Evolutionary conservation across 2,329 filamentous ascomycete species (phyloP).

Genomic region (Fusarium tanahbumbuense): DNA sequence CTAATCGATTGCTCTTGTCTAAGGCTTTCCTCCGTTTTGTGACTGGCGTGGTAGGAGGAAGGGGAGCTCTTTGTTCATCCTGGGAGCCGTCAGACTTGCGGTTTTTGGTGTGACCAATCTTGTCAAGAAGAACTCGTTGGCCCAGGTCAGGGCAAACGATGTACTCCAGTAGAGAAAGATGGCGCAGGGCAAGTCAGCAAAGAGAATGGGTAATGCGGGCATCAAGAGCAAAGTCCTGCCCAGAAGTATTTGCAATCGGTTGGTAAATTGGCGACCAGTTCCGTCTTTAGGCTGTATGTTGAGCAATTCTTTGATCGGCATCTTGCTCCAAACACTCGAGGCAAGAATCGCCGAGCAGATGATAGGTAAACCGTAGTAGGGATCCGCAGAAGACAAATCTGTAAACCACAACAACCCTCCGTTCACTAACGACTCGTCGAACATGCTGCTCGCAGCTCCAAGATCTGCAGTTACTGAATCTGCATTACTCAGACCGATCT

Average conservation of each 20-base stretch:
- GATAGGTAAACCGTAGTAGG: conserved; percentile 61
- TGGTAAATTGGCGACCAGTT: conserved; percentile 31
- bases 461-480: conserved; percentile 40
- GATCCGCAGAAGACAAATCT: conserved; percentile 64
- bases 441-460: conserved; percentile 42
- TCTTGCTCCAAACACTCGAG: conserved; percentile 46
- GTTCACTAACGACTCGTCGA: conserved; percentile 57
- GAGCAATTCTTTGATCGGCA: conserved; percentile 47
- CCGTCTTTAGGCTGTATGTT: conserved; percentile 25
- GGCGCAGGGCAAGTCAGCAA: conserved; percentile 53
- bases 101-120: conserved; percentile 36
- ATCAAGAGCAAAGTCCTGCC: conserved; percentile 50
- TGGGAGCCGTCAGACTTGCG: conserved; percentile 29
- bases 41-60: conserved; percentile 35
- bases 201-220: conserved; percentile 51
- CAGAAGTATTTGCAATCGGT: conserved; percentile 44
- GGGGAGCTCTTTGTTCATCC: conserved; percentile 26
- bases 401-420: conserved; percentile 68
- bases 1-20: conserved; percentile 28
- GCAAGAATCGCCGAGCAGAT: conserved; percentile 49
- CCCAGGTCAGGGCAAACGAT: conserved; percentile 51
- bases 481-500: conserved; percentile 46
- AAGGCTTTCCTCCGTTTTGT: not conserved
- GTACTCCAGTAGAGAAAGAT: conserved; percentile 57
- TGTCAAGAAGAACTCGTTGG: conserved; percentile 50